Conservation (phyloP, 2,329 filamentous ascomycete genomes). For the Stagonosporopsis chrysanthemi region DNA sequence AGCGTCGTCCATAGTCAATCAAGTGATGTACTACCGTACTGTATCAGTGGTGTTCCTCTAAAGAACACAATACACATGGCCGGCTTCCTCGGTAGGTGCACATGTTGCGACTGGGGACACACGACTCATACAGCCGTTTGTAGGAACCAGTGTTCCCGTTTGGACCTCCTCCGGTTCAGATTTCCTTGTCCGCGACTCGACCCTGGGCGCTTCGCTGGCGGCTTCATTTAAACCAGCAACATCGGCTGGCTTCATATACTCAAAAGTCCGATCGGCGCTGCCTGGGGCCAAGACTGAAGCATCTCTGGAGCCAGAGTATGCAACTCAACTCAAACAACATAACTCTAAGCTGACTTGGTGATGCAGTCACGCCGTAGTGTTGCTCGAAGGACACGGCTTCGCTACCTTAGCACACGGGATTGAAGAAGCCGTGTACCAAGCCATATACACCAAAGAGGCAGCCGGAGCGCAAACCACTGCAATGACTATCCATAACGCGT, state of each 20-base stretch:
- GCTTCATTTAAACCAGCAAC: conserved; percentile 49
- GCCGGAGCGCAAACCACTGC: conserved; percentile 53
- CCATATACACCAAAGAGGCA: conserved; percentile 52
- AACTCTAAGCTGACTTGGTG: neutral
- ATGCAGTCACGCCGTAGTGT: conserved; percentile 40
- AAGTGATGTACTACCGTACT: conserved; percentile 54
- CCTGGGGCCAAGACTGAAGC: conserved; percentile 44
- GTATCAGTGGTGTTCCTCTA: conserved; percentile 51
- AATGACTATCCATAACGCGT: conserved; percentile 43
- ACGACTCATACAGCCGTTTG: neutral
- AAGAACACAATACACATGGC: conserved; percentile 52
- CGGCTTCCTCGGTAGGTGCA: conserved; percentile 50
- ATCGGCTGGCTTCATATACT: conserved; percentile 49
- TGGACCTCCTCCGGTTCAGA: conserved; percentile 47
- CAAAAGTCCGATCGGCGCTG: conserved; percentile 48
- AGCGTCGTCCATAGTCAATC: conserved; percentile 55
- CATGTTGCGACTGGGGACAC: neutral
- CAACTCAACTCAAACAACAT: neutral
- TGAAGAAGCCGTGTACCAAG: conserved; percentile 56
- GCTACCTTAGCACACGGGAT: conserved; percentile 52
- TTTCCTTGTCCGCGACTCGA: conserved; percentile 44
- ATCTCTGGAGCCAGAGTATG: conserved; percentile 39
- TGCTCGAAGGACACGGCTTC: conserved; percentile 57
- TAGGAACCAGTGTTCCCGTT: conserved; percentile 47
- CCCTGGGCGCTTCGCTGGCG: conserved; percentile 46